Evolutionary conservation across 495 filamentous ascomycete species (phyloP), one percentile per base, ranked within the genome.

Genomic region (Stereocaulon alpinum): DNA sequence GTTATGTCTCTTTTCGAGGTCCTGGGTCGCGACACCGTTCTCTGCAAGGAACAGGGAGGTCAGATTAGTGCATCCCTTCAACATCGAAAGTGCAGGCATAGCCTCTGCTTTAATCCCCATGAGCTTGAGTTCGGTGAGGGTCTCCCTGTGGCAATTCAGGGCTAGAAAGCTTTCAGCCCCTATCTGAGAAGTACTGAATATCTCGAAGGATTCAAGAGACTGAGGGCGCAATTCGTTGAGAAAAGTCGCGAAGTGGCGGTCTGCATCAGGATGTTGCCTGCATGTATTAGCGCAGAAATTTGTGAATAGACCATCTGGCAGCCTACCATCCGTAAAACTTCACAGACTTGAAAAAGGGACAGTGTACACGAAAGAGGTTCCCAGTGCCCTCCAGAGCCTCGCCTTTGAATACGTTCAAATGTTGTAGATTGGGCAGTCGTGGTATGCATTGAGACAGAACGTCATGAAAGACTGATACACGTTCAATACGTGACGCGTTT

Each of bases 301-400:
- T 9, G 24, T 15, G 29, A 40, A 14, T 45, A 12, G 18, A 42
- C 10, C 15, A 6, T 15, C 10, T 49, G 40, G 40, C 37, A 34
- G 20, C 66, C 48, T 72, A 78, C 76, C 78, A 82, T 51, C 62
- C 68, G 58, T 75, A 85, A 54, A 86, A 81, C 22, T 73, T 77
- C 20, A 91, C 64, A 34, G 78, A 72, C 44, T 79, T 74, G 63
- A 91, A 86, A 11, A 75, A 64, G 3, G 78, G 81, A 59, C 86
- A 91, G 64, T 79, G 72, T 41, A 74, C 61, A 17, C 71, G 67
- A 34, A 91, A 77, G n/a, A 78, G 73, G 10, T 67, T 66, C 15
- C 77, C 77, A 7, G 74, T 72, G 43, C 78, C 76, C 40, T 75
- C 70, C 0, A 91, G 74, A 20, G 80, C 72, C 29, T 71, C 73